Evolutionary conservation across 164 flowering plant species (phyloP).

Genomic region (Dillenia suffruticosa): DNA sequence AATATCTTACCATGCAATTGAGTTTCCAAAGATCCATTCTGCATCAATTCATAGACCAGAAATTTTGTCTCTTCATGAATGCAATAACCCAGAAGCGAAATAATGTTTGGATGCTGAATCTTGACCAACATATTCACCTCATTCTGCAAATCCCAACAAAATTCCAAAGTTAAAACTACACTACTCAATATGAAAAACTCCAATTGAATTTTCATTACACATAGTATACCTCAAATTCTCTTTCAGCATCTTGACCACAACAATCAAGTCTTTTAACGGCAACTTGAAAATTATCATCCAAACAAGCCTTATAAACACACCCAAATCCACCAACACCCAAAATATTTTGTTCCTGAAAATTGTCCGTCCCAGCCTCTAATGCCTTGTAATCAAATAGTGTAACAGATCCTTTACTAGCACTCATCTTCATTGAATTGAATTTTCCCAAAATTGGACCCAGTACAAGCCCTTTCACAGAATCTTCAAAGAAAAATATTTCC

Average conservation of each 20-base stretch:
- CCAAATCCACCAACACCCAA: slow-evolving; percentile 85
- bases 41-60: slow-evolving; percentile 87
- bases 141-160: slow-evolving; percentile 47
- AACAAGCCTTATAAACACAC: slow-evolving; percentile 66
- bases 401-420: slow-evolving; percentile 47
- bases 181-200: not conserved
- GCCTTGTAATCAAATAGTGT: slow-evolving; percentile 50
- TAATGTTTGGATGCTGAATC: slow-evolving; percentile 73
- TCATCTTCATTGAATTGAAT: slow-evolving; percentile 38
- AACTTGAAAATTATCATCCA: slow-evolving; percentile 44
- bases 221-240: slow-evolving; percentile 68
- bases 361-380: slow-evolving; percentile 63
- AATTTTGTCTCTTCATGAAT: slow-evolving; percentile 52
- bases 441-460: slow-evolving; percentile 41
- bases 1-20: slow-evolving; percentile 72
- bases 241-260: slow-evolving; percentile 46
- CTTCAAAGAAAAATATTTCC: slow-evolving; percentile 21
- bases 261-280: slow-evolving; percentile 72
- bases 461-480: slow-evolving; percentile 36
- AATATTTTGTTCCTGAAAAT: slow-evolving; percentile 47
- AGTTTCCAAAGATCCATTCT: slow-evolving; percentile 76
- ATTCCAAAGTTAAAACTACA: not conserved
- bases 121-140: slow-evolving; percentile 70
- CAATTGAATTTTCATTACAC: not conserved
- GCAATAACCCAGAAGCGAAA: slow-evolving; percentile 68